Conservation (phyloP, 164 flowering plant species). For the Chimonanthus praecox region DNA sequence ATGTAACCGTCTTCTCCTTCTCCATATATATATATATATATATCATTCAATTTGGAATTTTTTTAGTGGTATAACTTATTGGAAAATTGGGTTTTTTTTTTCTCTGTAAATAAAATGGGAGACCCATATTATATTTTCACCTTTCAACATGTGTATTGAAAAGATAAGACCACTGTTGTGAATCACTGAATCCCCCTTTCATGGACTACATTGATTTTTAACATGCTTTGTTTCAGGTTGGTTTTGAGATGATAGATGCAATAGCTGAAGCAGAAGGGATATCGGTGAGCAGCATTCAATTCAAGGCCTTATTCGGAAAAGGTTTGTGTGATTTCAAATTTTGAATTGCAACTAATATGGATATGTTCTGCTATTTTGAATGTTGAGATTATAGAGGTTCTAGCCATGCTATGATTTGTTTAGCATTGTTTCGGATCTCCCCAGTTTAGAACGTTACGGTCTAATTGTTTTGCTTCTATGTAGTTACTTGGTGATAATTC, state of each 20-base stretch:
- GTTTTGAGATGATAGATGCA: constrained; percentile 85
- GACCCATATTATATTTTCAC: too few species aligned
- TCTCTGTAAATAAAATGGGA: too few species aligned
- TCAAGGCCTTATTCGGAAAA: constrained; percentile 77
- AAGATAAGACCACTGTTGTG: not conserved
- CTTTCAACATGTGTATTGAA: not conserved
- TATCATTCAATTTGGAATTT: not conserved
- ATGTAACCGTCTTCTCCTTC: constrained; percentile 30
- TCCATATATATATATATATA: not conserved
- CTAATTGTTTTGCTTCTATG: too few species aligned
- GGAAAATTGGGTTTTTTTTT: too few species aligned
- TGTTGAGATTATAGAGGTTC: too few species aligned
- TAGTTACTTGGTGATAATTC: too few species aligned
- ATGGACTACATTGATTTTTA: not conserved
- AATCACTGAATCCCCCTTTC: not conserved
- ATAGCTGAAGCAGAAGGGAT: constrained; percentile 91
- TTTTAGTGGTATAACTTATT: not conserved
- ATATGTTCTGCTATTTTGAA: too few species aligned
- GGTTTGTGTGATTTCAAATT: constrained; percentile 31
- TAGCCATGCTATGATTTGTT: too few species aligned
- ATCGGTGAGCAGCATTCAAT: constrained; percentile 52
- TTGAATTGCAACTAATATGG: too few species aligned
- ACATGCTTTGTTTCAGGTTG: constrained; percentile 46
- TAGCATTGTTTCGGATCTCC: too few species aligned
- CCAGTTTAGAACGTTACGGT: too few species aligned